Evolutionary conservation across 345 rosid species (phyloP).

Genomic region (Lagerstroemia speciosa): DNA sequence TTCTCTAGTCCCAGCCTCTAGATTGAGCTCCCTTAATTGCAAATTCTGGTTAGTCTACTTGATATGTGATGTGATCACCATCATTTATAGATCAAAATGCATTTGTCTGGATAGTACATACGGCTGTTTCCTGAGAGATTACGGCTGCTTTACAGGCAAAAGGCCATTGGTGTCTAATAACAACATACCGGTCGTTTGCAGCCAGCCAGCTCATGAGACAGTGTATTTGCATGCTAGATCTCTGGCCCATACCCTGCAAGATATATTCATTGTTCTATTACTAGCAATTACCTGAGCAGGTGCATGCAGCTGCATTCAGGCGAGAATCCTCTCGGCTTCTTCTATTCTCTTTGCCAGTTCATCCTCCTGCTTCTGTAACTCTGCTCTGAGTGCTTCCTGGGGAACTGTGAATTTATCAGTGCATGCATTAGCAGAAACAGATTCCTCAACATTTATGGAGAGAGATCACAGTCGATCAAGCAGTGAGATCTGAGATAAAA

Average conservation of each 20-base stretch:
- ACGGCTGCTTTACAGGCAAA: not conserved
- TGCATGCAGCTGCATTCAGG: not conserved
- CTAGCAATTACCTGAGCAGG: too few relatives aligned
- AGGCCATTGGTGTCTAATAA: not conserved
- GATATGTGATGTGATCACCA: too few relatives aligned
- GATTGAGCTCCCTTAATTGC: too few relatives aligned
- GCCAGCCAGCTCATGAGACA: not conserved
- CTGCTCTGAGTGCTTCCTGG: conserved; percentile 73
- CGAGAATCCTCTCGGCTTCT: conserved; percentile 48
- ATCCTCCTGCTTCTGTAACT: conserved; percentile 55
- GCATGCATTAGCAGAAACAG: not conserved
- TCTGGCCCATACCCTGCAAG: too few relatives aligned
- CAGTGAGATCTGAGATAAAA: too few relatives aligned
- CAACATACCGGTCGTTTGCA: not conserved
- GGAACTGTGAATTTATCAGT: not conserved
- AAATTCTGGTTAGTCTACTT: too few relatives aligned
- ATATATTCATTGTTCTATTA: too few relatives aligned
- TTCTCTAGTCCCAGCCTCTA: too few relatives aligned
- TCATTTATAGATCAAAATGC: too few relatives aligned
- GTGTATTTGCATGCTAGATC: too few relatives aligned
- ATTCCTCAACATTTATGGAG: not conserved
- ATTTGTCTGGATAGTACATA: too few relatives aligned
- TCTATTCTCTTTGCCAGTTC: conserved; percentile 47
- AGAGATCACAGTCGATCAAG: too few relatives aligned
- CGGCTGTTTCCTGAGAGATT: not conserved